These are phyloP conservation scores for Malus orientalis DNA, from an alignment of 306 rosid genomes.

Conservation along the genomic window DNA sequence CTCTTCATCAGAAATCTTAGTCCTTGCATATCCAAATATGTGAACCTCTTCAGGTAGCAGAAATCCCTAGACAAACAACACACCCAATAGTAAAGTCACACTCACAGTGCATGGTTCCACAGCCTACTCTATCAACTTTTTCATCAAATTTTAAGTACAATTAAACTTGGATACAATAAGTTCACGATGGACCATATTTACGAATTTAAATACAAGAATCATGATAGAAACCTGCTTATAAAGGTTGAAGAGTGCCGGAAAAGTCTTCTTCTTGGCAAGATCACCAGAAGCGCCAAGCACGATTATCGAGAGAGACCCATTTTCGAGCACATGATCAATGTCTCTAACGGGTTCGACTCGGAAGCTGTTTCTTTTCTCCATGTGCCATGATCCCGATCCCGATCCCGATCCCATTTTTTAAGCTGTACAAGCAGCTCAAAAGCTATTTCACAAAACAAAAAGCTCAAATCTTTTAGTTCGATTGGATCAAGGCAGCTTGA, in stretches of 20 bases:
- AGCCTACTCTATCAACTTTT: neutral
- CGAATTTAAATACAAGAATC: neutral
- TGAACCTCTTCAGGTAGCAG: conserved; percentile 62
- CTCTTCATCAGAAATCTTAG: conserved; percentile 74
- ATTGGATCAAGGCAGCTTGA: neutral
- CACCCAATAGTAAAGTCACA: neutral
- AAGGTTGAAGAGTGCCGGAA: conserved; percentile 86
- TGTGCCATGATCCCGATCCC: conserved; percentile 40
- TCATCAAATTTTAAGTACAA: neutral
- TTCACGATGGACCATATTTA: neutral
- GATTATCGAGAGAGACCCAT: conserved; percentile 64
- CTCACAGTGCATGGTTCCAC: neutral
- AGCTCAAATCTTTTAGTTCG: neutral
- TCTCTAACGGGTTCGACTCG: conserved; percentile 39
- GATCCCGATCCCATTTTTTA: conserved; percentile 49
- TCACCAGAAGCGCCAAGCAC: conserved; percentile 99
- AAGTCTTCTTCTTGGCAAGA: conserved; percentile 98
- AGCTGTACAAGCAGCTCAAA: conserved; percentile 7
- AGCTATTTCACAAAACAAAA: neutral
- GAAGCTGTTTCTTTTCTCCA: conserved; percentile 33
- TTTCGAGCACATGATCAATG: conserved; percentile 41
- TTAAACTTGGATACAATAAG: neutral
- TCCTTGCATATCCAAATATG: conserved; percentile 95
- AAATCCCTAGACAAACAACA: conserved; percentile 55
- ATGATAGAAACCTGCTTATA: conserved; percentile 53